These are phyloP conservation scores for Kodamaea sp. DNA, from an alignment of 1,139 yeast genomes.

Conservation along the genomic window DNA sequence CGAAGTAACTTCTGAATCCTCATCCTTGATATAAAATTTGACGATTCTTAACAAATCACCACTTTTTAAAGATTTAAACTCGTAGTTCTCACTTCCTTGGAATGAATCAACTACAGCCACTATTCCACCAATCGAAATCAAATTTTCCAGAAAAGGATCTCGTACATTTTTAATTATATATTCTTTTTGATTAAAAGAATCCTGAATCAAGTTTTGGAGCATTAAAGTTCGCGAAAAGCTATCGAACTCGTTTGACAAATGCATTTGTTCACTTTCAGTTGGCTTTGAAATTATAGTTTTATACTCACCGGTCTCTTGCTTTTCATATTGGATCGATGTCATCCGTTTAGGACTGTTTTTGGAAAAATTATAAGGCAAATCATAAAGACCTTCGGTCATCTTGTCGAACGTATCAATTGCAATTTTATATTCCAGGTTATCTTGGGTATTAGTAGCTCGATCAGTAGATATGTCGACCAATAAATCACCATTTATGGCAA, in stretches of 20 bases:
- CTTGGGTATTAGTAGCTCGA: neutral
- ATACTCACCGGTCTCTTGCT: slow-evolving; percentile 4
- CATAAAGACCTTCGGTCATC: slow-evolving; percentile 10
- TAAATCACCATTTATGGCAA: neutral
- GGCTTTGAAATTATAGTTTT: slow-evolving; percentile 17
- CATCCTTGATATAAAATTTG: slow-evolving; percentile 23
- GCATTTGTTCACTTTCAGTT: slow-evolving; percentile 11
- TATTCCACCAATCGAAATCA: slow-evolving; percentile 30
- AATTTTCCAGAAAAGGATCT: slow-evolving; percentile 30
- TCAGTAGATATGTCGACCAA: neutral
- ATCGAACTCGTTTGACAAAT: slow-evolving; percentile 21
- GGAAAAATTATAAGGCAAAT: neutral
- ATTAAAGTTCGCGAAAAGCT: slow-evolving; percentile 27
- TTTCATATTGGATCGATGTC: slow-evolving; percentile 12
- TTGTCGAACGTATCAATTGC: slow-evolving; percentile 17
- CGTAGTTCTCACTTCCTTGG: slow-evolving; percentile 20
- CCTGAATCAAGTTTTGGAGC: slow-evolving; percentile 24
- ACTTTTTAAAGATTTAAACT: slow-evolving; percentile 25
- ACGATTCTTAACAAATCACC: slow-evolving; percentile 36
- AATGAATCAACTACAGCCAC: slow-evolving; percentile 38
- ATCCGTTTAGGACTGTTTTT: slow-evolving; percentile 6
- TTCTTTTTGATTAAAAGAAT: slow-evolving; percentile 12
- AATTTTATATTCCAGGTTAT: slow-evolving; percentile 17
- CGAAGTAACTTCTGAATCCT: slow-evolving; percentile 5
- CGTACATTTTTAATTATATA: slow-evolving; percentile 21